phyloP scores from a whole-genome alignment of 164 flowering plant species.

The Saururus chinensis region DNA sequence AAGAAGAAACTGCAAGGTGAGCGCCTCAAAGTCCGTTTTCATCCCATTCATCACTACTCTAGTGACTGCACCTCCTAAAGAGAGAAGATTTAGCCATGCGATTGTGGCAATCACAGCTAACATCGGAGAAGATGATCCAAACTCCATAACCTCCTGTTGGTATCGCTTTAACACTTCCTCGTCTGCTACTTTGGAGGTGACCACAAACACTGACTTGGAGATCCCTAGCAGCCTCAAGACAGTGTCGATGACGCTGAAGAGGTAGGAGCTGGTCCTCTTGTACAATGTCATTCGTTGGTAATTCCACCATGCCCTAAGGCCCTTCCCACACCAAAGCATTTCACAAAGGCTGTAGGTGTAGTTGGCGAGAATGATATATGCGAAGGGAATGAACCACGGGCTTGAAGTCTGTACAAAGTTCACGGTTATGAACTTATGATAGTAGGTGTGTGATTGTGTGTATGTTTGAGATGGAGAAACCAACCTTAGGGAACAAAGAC shows the following conservation, averaged over 20 bases:
- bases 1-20: conserved; percentile 35
- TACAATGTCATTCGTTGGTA: conserved; percentile 15
- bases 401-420: conserved; percentile 34
- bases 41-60: conserved; percentile 6
- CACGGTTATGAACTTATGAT: too few relatives aligned
- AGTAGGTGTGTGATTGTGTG: background rate
- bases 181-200: conserved; percentile 22
- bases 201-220: conserved; percentile 11
- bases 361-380: conserved; percentile 29
- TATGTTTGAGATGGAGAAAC: conserved; percentile 2
- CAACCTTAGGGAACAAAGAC: conserved; percentile 24
- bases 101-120: conserved; percentile 19
- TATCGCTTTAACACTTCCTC: conserved; percentile 22
- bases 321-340: conserved; percentile 32
- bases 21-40: background rate
- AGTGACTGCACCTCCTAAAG: conserved; percentile 7
- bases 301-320: conserved; percentile 24
- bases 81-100: conserved; percentile 15
- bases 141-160: conserved; percentile 25
- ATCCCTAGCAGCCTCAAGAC: conserved; percentile 15
- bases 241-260: conserved; percentile 14
- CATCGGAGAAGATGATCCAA: conserved; percentile 28
- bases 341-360: conserved; percentile 28
- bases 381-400: conserved; percentile 61
- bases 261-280: conserved; percentile 15